Base-by-base conservation (phyloP, 2,329 filamentous ascomycete genomes). In the Sporothrix protearum region DNA sequence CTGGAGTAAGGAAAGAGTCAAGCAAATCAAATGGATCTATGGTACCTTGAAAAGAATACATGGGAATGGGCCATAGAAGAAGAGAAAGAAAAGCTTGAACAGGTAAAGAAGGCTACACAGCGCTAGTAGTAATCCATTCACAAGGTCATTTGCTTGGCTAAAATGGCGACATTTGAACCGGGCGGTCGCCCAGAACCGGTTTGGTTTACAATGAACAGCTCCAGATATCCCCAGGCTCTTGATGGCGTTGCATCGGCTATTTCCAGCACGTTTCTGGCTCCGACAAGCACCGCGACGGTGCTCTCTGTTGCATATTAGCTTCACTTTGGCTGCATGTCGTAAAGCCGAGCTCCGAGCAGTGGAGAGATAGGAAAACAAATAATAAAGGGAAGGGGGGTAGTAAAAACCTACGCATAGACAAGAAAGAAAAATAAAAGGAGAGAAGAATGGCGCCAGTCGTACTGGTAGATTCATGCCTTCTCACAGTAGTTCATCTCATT, bases 81-180 rank as follows among this genome's bases (percentile, higher is more conserved):
- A 53, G n/a, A 25, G n/a, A 33, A 57, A 57, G 22, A 30, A 14
- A 28, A 12, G 25, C 9, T 25, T 53, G 12, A 57, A 33, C 33
- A 14, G 6, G 22, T 2, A 57, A 9, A 16, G 10, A 16, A 30
- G 25, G 6, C 8, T 14, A 36, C 28, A 28, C 49, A 57, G 4
- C 25, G 28, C 14, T n/a, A 12, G 25, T n/a, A 53, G 49, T 19
- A 25, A 12, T 14, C 49, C 25, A 25, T 9, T 25, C 6, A 14
- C 10, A 7, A 53, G 30, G 39, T 19, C 61, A 8, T 1, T 47
- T 28, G 39, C 25, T 64, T 64, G 61, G 61, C 61, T 64, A 39
- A 47, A 64, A 64, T 64, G 61, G 42, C 61, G 39, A 64, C 61
- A 64, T 64, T 45, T 10, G 16, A 16, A 33, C 28, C 53, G 57